phyloP scores from a whole-genome alignment of 1,284 basidiomycete species.

The Macrocystidia cucumis region DNA sequence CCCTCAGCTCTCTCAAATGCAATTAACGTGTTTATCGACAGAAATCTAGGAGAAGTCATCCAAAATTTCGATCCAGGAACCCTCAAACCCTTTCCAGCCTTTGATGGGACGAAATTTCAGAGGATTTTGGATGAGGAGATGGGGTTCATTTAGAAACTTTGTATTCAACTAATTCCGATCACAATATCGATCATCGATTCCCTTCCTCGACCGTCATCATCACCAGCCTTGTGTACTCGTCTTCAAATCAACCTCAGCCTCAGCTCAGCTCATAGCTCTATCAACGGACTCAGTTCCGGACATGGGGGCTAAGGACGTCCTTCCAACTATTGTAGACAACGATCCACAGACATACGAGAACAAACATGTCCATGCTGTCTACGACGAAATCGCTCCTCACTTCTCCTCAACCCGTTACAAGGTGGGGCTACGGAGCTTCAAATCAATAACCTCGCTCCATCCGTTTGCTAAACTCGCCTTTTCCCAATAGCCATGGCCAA shows the following conservation, averaged over 20 bases:
- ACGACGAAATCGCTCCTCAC: slow-evolving; percentile 87
- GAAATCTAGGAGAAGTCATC: slow-evolving; percentile 47
- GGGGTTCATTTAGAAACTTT: slow-evolving; percentile 53
- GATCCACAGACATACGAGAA: slow-evolving; percentile 60
- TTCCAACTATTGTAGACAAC: slow-evolving; percentile 29
- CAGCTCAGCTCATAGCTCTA: no score
- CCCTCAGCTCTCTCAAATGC: slow-evolving; percentile 6
- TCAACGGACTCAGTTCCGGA: slow-evolving; percentile 8
- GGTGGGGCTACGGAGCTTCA: slow-evolving; percentile 30
- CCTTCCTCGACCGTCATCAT: no score
- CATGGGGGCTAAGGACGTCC: slow-evolving; percentile 32
- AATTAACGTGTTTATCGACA: slow-evolving; percentile 19
- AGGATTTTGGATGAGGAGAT: slow-evolving; percentile 66
- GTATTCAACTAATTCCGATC: no score
- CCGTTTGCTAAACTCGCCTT: slow-evolving; percentile 3
- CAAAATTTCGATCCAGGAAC: slow-evolving; percentile 33
- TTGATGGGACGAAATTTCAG: slow-evolving; percentile 58
- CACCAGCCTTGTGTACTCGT: no score
- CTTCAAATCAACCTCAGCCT: no score
- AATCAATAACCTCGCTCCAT: no score
- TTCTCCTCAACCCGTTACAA: slow-evolving; percentile 95
- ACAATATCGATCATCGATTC: no score
- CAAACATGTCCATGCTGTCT: slow-evolving; percentile 77
- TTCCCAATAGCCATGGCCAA: slow-evolving; percentile 80
- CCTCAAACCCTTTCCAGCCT: slow-evolving; percentile 55